A percentile compares a stretch with the other conserved stretches of the same genome.
These are phyloP conservation scores for Persicaria maculosa DNA, from an alignment of 148 eudicot species.

Conservation along the genomic window DNA sequence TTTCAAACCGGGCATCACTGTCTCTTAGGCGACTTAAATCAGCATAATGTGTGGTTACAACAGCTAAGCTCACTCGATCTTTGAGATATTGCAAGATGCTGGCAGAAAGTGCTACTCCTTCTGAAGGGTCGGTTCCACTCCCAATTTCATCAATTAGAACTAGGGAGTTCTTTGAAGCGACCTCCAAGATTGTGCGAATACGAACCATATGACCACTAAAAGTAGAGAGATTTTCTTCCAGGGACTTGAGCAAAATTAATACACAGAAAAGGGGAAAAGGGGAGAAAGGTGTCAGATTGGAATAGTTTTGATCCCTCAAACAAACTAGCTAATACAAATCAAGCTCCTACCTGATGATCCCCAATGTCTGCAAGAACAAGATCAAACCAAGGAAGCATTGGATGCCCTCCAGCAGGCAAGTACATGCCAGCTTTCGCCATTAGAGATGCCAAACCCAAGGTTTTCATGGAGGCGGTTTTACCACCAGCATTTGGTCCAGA, in stretches of 20 bases:
- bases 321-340: slow-evolving; percentile 7
- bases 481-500: slow-evolving; percentile 99
- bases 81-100: slow-evolving; percentile 87
- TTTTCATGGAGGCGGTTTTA: slow-evolving; percentile 98
- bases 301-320: slow-evolving; percentile 13
- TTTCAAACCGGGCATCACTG: slow-evolving; percentile 59
- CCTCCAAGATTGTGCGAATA: slow-evolving; percentile 65
- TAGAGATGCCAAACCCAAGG: slow-evolving; percentile 69
- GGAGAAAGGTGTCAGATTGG: slow-evolving; percentile 19
- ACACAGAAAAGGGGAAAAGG: slow-evolving; percentile 12
- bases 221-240: slow-evolving; percentile 92
- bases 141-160: slow-evolving; percentile 92
- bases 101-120: slow-evolving; percentile 85
- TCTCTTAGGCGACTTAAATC: slow-evolving; percentile 72
- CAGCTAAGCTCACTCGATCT: slow-evolving; percentile 65
- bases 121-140: slow-evolving; percentile 96
- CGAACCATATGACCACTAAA: slow-evolving; percentile 88
- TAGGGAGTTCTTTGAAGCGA: slow-evolving; percentile 67
- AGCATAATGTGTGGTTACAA: slow-evolving; percentile 91
- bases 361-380: slow-evolving; percentile 90
- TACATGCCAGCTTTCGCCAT: slow-evolving; percentile 96
- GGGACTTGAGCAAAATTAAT: slow-evolving; percentile 47
- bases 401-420: slow-evolving; percentile 61
- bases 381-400: slow-evolving; percentile 94
- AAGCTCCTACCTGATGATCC: slow-evolving; percentile 71